Conservation (phyloP, 2,329 filamentous ascomycete genomes). For the Fusarium albidum region DNA sequence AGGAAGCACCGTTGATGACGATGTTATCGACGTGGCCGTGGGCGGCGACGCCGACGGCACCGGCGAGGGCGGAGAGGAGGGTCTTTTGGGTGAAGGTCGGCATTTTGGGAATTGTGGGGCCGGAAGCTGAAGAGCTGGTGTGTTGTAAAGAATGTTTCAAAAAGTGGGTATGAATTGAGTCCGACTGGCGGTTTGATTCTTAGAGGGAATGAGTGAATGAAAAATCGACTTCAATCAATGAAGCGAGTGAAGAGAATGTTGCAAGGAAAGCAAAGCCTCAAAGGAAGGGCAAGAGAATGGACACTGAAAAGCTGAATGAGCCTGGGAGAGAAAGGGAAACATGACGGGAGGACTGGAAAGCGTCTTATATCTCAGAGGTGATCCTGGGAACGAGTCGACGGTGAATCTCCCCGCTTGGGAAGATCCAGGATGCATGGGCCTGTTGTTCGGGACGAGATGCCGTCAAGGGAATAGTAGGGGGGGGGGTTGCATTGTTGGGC, state of each 20-base stretch:
- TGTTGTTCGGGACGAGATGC: constrained; percentile 23
- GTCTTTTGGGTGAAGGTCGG: constrained; percentile 40
- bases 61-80: constrained; percentile 38
- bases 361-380: constrained; percentile 24
- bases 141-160: constrained; percentile 6
- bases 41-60: constrained; percentile 39
- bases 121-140: constrained; percentile 16
- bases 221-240: constrained; percentile 45
- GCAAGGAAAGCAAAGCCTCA: constrained; percentile 36
- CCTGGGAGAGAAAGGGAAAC: constrained; percentile 31
- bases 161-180: constrained; percentile 17
- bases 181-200: constrained; percentile 36
- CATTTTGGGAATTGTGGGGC: constrained; percentile 33
- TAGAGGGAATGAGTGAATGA: constrained; percentile 36
- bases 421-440: constrained; percentile 16
- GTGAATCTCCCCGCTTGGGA: constrained; percentile 18
- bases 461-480: constrained; percentile 20
- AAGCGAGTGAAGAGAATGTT: constrained; percentile 29
- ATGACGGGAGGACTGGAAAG: not conserved
- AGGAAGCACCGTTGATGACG: constrained; percentile 37
- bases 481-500: constrained; percentile 26
- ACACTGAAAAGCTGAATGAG: constrained; percentile 40
- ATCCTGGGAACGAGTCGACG: constrained; percentile 9
- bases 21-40: constrained; percentile 42
- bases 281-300: constrained; percentile 36